Conservation (phyloP, 768 basidiomycete genomes). For the Sarcodon sp. region DNA sequence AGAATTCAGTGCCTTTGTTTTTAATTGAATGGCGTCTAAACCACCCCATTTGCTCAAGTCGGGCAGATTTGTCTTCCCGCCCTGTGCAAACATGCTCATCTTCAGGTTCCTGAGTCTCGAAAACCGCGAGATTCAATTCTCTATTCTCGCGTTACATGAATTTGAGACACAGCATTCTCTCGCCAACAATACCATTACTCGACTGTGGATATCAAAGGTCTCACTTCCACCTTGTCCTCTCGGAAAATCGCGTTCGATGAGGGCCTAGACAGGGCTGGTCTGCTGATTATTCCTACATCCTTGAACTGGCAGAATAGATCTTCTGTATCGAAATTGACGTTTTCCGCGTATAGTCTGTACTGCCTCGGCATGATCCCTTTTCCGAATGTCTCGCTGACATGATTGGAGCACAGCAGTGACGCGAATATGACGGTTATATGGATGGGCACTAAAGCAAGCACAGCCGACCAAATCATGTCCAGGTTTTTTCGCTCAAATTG, state of each 20-base stretch:
- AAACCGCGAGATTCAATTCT: too few species aligned
- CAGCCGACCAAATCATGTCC: slow-evolving; percentile 29
- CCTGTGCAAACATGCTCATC: too few species aligned
- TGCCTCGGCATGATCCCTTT: slow-evolving; percentile 47
- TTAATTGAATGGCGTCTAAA: too few species aligned
- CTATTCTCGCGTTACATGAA: too few species aligned
- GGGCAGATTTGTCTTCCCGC: too few species aligned
- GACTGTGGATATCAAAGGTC: neutral
- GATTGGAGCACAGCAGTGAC: slow-evolving; percentile 56
- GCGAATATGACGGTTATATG: slow-evolving; percentile 48
- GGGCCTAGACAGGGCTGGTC: slow-evolving; percentile 10
- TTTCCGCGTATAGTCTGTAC: slow-evolving; percentile 39
- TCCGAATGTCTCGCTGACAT: slow-evolving; percentile 48
- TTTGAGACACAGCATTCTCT: too few species aligned
- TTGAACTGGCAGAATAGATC: slow-evolving; percentile 7
- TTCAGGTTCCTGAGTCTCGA: too few species aligned
- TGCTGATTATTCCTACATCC: slow-evolving; percentile 7
- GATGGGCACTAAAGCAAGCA: slow-evolving; percentile 44
- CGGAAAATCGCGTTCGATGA: slow-evolving; percentile 9
- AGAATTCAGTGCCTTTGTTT: too few species aligned
- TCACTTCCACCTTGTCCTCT: slow-evolving; percentile 9
- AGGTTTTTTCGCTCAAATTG: slow-evolving; percentile 39
- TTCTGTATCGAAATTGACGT: slow-evolving; percentile 22
- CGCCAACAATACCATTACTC: too few species aligned
- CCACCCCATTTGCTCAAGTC: too few species aligned